Base-by-base conservation (phyloP, 495 filamentous ascomycete species). In the Apodospora peruviana region DNA sequence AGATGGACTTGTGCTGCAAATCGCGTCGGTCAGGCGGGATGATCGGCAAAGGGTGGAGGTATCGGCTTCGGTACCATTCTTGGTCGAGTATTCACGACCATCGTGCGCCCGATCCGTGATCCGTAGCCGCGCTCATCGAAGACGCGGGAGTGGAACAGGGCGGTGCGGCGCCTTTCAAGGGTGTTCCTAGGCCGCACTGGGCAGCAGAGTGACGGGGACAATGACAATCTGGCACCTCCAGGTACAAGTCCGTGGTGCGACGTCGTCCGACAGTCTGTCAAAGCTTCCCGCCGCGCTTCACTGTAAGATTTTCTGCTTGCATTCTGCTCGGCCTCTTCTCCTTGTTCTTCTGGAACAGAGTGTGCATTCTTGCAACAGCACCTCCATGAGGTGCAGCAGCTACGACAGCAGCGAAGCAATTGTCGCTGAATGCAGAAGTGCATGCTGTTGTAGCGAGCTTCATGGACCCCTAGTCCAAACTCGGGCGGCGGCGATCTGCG, bases 211-310 rank as follows among this genome's bases (percentile, higher is more conserved):
- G n/a, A n/a, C n/a, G n/a, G n/a, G n/a, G n/a, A n/a, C n/a, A n/a
- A n/a, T n/a, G n/a, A 40, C 34, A 38, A 19, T 34, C 27, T 39
- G 45, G 50, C 50, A 49, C 45, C 32, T 40, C 48, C 34, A 42
- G 51, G 42, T 45, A 47, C 34, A 40, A 43, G 43, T 35, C 25
- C 25, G n/a, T 40, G 43, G 50, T 32, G 48, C 55, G 36, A 58
- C 57, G 48, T 23, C 47, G 41, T 50, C 50, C 55, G 24, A 45
- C 55, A 58, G 47, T 51, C 43, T 60, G 54, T 58, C 51, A 60
- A 43, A 25, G 43, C 40, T 43, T 43, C 16, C 24, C 14, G n/a
- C 40, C 22, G 1, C 18, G 21, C 7, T 21, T 32, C 21, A n/a
- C n/a, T n/a, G n/a, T n/a, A n/a, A n/a, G n/a, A n/a, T n/a, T n/a